Base-by-base conservation (phyloP, 2,329 filamentous ascomycete species). In the Colletotrichum agaves region DNA sequence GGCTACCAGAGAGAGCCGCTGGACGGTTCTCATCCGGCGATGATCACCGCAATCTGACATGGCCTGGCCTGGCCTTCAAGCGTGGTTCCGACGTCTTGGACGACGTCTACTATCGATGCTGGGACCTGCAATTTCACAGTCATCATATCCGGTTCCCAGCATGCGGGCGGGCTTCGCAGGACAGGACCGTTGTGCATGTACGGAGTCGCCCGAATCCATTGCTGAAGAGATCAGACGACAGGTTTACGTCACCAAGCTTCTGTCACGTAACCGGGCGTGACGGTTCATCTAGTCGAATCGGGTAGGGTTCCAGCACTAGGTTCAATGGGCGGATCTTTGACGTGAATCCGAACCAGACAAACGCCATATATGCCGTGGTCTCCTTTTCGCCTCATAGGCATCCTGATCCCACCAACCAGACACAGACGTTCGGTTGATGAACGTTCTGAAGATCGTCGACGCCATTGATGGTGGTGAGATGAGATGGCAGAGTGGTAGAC, bases 151-250 rank as follows among this genome's bases (percentile, higher is more conserved):
- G 47, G 44, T 39, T 23, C 31, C 31, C 53, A 37, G 49, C 49
- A 21, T 11, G n/a, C 49, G 62, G 46, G 37, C 49, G 35, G 37
- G 37, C 33, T 39, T 47, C 55, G 63, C 19, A 53, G 37, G 50
- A 27, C 44, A 31, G 27, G 27, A 50, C 53, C 46, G 31, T 53
- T 63, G 52, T 6, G 27, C 27, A 2, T 13, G 27, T 39, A 44
- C 53, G 64, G 60, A 43, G 64, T 19, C 53, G 44, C 46, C 31
- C 31, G 12, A 59, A 53, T 47, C 37, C 52, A 63, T 58, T 44
- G 52, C 19, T 58, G 27, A 21, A 53, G 47, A 63, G 52, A 63
- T 63, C 60, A 63, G 64, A 67, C 64, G 64, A 63, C 41, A 58
- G 27, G 19, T 19, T 43, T 39, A 52, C 52, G 37, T 27, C 46